Base-by-base conservation (phyloP, 805 yeast genomes). In the Kluyveromyces siamensis region DNA sequence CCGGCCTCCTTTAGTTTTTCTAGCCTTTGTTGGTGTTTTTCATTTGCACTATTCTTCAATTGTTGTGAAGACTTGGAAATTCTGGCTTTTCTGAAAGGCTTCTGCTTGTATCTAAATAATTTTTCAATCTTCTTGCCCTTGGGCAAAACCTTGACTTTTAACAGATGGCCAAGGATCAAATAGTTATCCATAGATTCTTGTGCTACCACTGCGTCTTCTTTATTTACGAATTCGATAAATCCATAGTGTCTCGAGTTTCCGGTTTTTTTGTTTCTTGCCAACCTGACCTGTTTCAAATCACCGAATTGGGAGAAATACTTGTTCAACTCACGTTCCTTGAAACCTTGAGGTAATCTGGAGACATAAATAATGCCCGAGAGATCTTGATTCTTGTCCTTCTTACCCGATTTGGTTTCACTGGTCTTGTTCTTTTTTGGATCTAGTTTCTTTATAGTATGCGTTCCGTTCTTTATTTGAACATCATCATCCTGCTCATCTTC, bases 181-280 rank as follows among this genome's bases (percentile, higher is more conserved):
- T 93, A 93, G 69, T 93, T 93, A 69, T 93, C 83, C 99, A 93
- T 93, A 42, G 97, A 83, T 55, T 93, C 98, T 52, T 85, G 86
- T 2, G 96, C 99, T 52, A 89, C 74, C 56, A 80, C 76, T 41
- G 98, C 97, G 48, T 85, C 95, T 44, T 82, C 87, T 37, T 66
- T 62, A 48, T 80, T 74, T 40, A 75, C 77, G 61, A 91, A 93
- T 68, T 93, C 96, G 42, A 93, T 72, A 66, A 87, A 91, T 7
- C 89, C 98, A 66, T 81, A 91, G 65, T 89, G 97, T 70, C 88
- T 90, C 14, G 96, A 82, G 48, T 82, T 80, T 42, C 98, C 98
- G 6, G 95, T 83, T 61, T 83, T 84, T 67, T 85, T 89, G 72
- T 87, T 91, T 63, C 97, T 80, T 41, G 96, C 87, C 47, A 93